Conservation (phyloP, 2,329 filamentous ascomycete species). For the Colletotrichum liaoningense region DNA sequence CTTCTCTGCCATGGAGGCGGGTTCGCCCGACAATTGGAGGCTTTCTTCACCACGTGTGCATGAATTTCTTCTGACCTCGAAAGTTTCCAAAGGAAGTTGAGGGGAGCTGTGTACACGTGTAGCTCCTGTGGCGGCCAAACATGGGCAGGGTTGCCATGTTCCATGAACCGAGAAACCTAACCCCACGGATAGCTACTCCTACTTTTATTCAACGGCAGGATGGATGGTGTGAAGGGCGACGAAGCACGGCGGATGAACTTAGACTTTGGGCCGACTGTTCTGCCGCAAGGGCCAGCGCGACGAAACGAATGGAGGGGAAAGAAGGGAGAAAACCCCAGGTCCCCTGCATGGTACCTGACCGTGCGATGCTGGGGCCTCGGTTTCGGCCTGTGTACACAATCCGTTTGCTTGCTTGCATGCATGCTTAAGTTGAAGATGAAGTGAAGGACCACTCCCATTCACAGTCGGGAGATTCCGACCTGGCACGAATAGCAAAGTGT, state of each 20-base stretch:
- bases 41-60: background rate
- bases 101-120: too few relatives aligned
- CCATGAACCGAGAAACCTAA: background rate
- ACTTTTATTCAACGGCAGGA: background rate
- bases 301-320: background rate
- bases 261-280: background rate
- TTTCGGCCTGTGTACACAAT: background rate
- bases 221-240: background rate
- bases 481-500: background rate
- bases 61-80: background rate
- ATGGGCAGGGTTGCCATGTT: background rate
- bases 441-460: background rate
- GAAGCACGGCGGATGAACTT: background rate
- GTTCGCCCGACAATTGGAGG: background rate
- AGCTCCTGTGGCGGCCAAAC: background rate
- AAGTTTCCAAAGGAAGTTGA: background rate
- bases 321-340: background rate
- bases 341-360: background rate
- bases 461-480: background rate
- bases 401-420: too few relatives aligned
- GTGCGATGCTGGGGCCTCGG: background rate
- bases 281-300: background rate
- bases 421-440: background rate
- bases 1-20: background rate
- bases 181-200: background rate